Base-by-base conservation (phyloP, 139 green algal genomes). In the Pedinophyceae sp. region DNA sequence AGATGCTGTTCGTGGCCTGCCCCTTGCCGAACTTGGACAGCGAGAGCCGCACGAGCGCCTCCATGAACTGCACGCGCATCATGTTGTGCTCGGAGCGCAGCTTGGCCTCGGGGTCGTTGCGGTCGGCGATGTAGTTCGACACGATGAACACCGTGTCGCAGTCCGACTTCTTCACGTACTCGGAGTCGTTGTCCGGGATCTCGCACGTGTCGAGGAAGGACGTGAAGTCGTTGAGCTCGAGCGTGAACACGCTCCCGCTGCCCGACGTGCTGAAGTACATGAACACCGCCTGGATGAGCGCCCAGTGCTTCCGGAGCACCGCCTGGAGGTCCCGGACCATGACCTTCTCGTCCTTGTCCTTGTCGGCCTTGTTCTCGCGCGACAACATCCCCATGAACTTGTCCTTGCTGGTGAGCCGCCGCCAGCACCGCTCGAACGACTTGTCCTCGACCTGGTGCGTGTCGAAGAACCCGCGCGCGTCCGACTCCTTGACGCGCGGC, bases 131-230 rank as follows among this genome's bases (percentile, higher is more conserved):
- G 27, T 55, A 24, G 67, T 85, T 88, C 65, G 72, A 75, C 1
- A 86, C 70, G 41, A 88, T 88, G 73, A 88, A 88, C 30, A 86
- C 69, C 22, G 80, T 88, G 71, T 88, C 80, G 61, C 76, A 83
- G 62, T 88, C 80, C 17, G 64, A 78, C 23, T 78, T 68, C 75
- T 84, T 86, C 62, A 76, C 64, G 34, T 65, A 71, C 43, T 70
- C 63, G 16, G 54, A 70, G 40, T 87, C 79, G 3, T 57, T 27
- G 62, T 88, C 80, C 3, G 73, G 64, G 57, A 88, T 79, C n/a
- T 55, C 47, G 55, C 68, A 79, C 20, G 82, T 76, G 46, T 88
- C 80, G 27, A 80, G 66, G 45, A 81, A 72, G n/a, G 52, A 49
- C 23, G 72, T 78, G 68, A 73, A 80, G 27, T 60, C 27, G 52